These are phyloP conservation scores for Pichia manshurica DNA, from an alignment of 805 yeast species.

Conservation along the genomic window DNA sequence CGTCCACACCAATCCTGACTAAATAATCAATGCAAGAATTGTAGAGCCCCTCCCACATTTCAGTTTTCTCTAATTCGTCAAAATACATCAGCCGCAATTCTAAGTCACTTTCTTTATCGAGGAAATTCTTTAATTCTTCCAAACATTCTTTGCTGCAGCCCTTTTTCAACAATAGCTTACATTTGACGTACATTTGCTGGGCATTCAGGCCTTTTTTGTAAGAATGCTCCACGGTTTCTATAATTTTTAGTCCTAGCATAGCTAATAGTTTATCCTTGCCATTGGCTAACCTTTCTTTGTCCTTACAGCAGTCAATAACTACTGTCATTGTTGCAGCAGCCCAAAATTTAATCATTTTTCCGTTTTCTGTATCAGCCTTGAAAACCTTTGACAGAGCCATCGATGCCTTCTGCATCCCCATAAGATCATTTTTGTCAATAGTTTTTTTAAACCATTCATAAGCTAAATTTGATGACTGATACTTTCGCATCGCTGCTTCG, in stretches of 20 bases:
- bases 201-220: slow-evolving; percentile 37
- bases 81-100: slow-evolving; percentile 55
- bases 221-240: slow-evolving; percentile 30
- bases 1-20: slow-evolving; percentile 52
- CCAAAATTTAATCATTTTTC: slow-evolving; percentile 42
- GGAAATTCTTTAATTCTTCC: slow-evolving; percentile 25
- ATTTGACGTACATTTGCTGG: slow-evolving; percentile 63
- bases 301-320: slow-evolving; percentile 30
- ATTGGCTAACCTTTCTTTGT: slow-evolving; percentile 28
- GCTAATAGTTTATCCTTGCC: slow-evolving; percentile 51
- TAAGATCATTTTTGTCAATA: slow-evolving; percentile 40
- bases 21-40: slow-evolving; percentile 38
- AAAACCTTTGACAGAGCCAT: slow-evolving; percentile 34
- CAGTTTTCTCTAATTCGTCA: slow-evolving; percentile 37
- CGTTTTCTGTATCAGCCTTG: slow-evolving; percentile 16
- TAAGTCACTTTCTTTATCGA: slow-evolving; percentile 44
- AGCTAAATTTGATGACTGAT: slow-evolving; percentile 43
- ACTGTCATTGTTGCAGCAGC: slow-evolving; percentile 50
- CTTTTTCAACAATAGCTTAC: slow-evolving; percentile 39
- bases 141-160: slow-evolving; percentile 34
- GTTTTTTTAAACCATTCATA: slow-evolving; percentile 55
- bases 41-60: slow-evolving; percentile 41
- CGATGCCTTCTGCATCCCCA: slow-evolving; percentile 50
- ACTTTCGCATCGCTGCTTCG: slow-evolving; percentile 54
- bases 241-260: slow-evolving; percentile 51